Percentiles rank a stretch among this genome's conserved stretches.
Conservation (phyloP, 2,329 filamentous ascomycete species). For the Tolypocladium pustulatum region DNA sequence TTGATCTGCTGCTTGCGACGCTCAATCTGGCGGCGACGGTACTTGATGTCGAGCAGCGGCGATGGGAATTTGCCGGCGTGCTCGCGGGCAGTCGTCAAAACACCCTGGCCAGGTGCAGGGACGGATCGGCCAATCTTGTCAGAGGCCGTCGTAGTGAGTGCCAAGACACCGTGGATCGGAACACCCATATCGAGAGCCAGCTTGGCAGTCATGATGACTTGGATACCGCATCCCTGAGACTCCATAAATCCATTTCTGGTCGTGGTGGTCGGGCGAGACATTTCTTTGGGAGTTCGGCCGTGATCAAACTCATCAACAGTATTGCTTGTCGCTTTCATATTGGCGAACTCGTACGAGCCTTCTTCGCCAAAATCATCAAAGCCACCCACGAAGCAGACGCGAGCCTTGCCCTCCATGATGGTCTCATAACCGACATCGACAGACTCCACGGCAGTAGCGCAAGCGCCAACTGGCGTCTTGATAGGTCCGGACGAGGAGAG, state of each 20-base stretch:
- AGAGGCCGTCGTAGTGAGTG: slow-evolving; percentile 87
- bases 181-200: slow-evolving; percentile 97
- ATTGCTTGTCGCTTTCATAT: slow-evolving; percentile 99
- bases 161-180: slow-evolving; percentile 90
- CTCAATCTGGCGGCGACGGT: slow-evolving; percentile 89
- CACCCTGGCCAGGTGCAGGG: slow-evolving; percentile 91
- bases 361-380: slow-evolving; percentile 99
- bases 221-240: slow-evolving; percentile 95
- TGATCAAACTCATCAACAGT: slow-evolving; percentile 93
- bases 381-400: slow-evolving; percentile 93
- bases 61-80: slow-evolving; percentile 86
- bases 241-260: slow-evolving; percentile 99
- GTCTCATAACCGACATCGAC: slow-evolving; percentile 97
- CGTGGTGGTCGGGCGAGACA: slow-evolving; percentile 95
- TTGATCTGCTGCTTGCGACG: slow-evolving; percentile 90
- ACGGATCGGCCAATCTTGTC: slow-evolving; percentile 99
- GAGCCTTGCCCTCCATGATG: slow-evolving; percentile 95
- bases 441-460: slow-evolving; percentile 93
- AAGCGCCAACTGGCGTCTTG: slow-evolving; percentile 96
- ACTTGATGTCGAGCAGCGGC: slow-evolving; percentile 93
- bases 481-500: slow-evolving; percentile 95
- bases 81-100: slow-evolving; percentile 90
- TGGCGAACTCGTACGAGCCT: slow-evolving; percentile 98
- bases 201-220: slow-evolving; percentile 96
- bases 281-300: slow-evolving; percentile 88